These are phyloP conservation scores for Venturiaceae sp. DNA, from an alignment of 2,329 filamentous ascomycete species.

Conservation along the genomic window DNA sequence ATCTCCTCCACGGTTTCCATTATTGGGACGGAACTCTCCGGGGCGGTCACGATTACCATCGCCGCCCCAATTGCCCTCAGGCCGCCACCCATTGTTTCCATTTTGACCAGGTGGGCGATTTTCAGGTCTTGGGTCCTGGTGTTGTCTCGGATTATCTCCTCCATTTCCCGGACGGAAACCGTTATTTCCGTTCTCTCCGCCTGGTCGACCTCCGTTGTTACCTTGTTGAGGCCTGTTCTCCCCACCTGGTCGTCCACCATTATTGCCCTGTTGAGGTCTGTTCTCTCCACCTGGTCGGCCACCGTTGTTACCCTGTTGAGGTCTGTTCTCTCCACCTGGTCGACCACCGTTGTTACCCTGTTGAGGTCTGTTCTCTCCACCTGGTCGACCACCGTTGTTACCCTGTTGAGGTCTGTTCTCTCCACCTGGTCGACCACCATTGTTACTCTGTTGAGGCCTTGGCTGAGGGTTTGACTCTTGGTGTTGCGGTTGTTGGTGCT, in stretches of 20 bases:
- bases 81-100: neutral
- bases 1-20: neutral
- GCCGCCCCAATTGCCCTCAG: too few species aligned
- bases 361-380: neutral
- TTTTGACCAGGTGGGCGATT: neutral
- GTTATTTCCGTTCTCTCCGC: neutral
- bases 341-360: neutral
- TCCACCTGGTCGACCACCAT: neutral
- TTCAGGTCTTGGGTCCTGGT: neutral
- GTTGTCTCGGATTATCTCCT: neutral
- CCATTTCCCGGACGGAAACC: neutral
- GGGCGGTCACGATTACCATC: neutral
- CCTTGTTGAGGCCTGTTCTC: neutral
- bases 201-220: neutral
- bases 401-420: neutral
- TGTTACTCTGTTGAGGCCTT: neutral
- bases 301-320: neutral
- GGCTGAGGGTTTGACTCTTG: neutral
- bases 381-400: neutral
- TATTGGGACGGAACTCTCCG: neutral
- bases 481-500: neutral
- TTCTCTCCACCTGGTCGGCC: neutral
- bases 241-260: neutral
- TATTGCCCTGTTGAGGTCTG: neutral
- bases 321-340: neutral